Conservation (phyloP, 2,329 filamentous ascomycete species). For the Phaeosphaeria sp. region DNA sequence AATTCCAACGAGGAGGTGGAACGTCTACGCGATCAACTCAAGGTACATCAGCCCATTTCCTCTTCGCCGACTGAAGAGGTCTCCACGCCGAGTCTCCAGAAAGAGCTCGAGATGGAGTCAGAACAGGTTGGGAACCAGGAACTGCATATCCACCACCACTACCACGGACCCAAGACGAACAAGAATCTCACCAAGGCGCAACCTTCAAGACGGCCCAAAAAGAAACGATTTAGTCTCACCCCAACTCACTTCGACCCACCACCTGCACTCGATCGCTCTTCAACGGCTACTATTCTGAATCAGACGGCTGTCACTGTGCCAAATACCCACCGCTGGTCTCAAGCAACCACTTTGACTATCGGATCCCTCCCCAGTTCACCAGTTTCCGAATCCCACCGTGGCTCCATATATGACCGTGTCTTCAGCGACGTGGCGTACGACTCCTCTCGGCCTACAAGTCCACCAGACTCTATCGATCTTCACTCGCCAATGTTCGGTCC, state of each 20-base stretch:
- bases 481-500: conserved; percentile 66
- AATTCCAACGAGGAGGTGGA: conserved; percentile 96
- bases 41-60: conserved; percentile 74
- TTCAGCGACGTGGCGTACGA: conserved; percentile 65
- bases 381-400: conserved; percentile 71
- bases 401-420: conserved; percentile 78
- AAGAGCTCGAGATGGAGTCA: conserved; percentile 66
- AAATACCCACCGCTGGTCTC: conserved; percentile 67
- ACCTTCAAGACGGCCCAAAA: conserved; percentile 64
- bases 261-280: conserved; percentile 53
- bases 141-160: conserved; percentile 93
- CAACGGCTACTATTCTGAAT: conserved; percentile 66
- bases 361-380: conserved; percentile 86
- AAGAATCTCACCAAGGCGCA: conserved; percentile 55
- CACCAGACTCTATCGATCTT: conserved; percentile 69
- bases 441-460: conserved; percentile 79
- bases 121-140: conserved; percentile 56
- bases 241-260: conserved; percentile 57
- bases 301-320: conserved; percentile 66
- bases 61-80: conserved; percentile 33
- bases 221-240: conserved; percentile 72
- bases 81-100: conserved; percentile 63
- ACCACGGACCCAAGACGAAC: conserved; percentile 64
- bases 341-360: conserved; percentile 66
- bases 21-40: conserved; percentile 78